Evolutionary conservation across 805 yeast species (phyloP).

Genomic region (Yamadazyma philogaea): DNA sequence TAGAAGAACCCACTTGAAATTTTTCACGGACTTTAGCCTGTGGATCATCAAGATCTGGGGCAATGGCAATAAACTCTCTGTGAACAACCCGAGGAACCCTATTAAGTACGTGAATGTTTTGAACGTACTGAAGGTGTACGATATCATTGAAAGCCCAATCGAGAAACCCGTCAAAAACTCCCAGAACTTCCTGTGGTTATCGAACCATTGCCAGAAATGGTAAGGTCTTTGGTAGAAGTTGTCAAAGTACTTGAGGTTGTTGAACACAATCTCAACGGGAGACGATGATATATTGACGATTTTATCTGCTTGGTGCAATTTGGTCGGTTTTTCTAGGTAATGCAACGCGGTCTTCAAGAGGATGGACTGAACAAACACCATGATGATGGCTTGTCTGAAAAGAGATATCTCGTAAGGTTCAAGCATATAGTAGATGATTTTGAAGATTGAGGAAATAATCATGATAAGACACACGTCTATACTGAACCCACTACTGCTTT

Average conservation of each 20-base stretch:
- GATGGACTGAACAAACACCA: conserved; percentile 74
- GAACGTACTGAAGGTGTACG: conserved; percentile 35
- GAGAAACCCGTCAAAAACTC: conserved; percentile 52
- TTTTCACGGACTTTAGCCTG: conserved; percentile 65
- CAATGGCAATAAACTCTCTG: conserved; percentile 71
- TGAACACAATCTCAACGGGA: conserved; percentile 10
- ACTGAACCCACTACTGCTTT: conserved; percentile 77
- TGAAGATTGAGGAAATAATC: conserved; percentile 70
- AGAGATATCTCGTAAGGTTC: conserved; percentile 80
- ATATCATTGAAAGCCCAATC: conserved; percentile 36
- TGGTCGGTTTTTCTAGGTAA: conserved; percentile 45
- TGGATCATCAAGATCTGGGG: conserved; percentile 74
- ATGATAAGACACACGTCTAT: conserved; percentile 92
- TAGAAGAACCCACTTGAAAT: conserved; percentile 71
- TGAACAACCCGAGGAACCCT: conserved; percentile 63
- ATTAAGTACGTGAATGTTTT: conserved; percentile 46
- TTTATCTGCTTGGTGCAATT: conserved; percentile 27
- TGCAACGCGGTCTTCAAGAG: conserved; percentile 60
- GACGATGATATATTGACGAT: conserved; percentile 20
- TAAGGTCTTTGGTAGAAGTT: conserved; percentile 57
- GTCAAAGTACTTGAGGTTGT: conserved; percentile 59
- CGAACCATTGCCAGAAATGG: conserved; percentile 85
- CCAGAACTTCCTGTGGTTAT: conserved; percentile 53
- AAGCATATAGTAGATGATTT: conserved; percentile 74
- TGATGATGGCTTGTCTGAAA: conserved; percentile 74